Evolutionary conservation across 2,329 filamentous ascomycete species (phyloP), one percentile per base, ranked within the genome.

Genomic region (Rosellinia necatrix): DNA sequence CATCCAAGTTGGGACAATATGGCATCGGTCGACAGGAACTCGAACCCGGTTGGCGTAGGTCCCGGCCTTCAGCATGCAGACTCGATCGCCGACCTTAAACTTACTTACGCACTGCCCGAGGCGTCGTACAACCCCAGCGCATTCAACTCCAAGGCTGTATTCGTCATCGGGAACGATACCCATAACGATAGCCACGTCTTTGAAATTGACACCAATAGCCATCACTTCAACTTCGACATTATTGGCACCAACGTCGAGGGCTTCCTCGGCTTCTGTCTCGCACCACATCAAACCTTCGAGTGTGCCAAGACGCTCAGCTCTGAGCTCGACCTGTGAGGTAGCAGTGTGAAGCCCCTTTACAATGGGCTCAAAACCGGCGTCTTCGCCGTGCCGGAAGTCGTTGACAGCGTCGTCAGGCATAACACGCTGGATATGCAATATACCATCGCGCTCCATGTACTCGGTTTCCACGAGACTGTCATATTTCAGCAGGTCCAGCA

Each of bases 121-220:
- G 2, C 63, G 35, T 2, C 13, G 8, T 1, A 64, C 41, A 2
- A 55, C 3, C 0, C 61, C 63, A 3, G 51, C 40, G 7, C 54
- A 49, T 49, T 74, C 73, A n/a, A 57, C 53, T 3, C 64, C 64
- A 2, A 64, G 5, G 0, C 6, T 47, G 17, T 56, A 43, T 19
- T 66, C 61, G 9, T 67, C 32, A 19, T 64, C 59, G 1, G 64
- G 60, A 0, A 67, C 58, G 9, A 66, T 61, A 1, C 64, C 62
- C 58, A 68, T 59, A 0, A 68, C 66, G 3, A 64, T 65, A 1
- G 72, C 63, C 0, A 74, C 66, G 55, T 76, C 75, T 17, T 68
- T 68, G 59, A 73, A 75, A 41, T 76, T 76, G 3, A 77, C 49
- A 10, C 73, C 75, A 4, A 64, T 50, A 1, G 74, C 69, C 47